Evolutionary conservation across 495 filamentous ascomycete genomes (phyloP), one percentile per base, ranked within the genome.

Genomic region (Pyrenula aspistea): DNA sequence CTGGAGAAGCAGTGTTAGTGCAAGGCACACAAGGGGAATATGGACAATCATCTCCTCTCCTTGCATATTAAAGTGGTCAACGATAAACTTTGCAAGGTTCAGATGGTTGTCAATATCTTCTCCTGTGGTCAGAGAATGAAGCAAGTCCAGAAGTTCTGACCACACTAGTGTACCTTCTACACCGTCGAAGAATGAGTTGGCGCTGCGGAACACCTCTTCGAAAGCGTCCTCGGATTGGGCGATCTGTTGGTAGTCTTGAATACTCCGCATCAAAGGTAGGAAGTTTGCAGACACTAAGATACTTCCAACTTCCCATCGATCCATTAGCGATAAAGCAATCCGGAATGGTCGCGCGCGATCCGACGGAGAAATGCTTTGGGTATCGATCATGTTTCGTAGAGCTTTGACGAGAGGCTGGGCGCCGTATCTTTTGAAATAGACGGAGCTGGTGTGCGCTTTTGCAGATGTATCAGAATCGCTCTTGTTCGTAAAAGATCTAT

Each of bases 31-130:
- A 19, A 93, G 68, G 52, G 93, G 93, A 25, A 89, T 84, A 70
- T 99, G 93, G 24, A 86, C 73, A 31, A 95, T 67, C 93, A 99
- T 97, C 65, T 99, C 93, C 66, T 97, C 92, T 67, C 97, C 93
- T 53, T 84, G 82, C 31, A 97, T 79, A 70, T 96, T 97, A 77
- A 97, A 99, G 57, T 89, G 83, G 2, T 79, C 73, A 57, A 96
- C 72, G 48, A 95, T 83, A 65, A 97, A 99, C 49, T 78, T 79
- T 53, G 90, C 84, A 24, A 95, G 76, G 21, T 81, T 77, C 54
- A 98, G 73, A 55, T 70, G 61, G 23, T 57, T 55, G 54, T 62
- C 57, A 68, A 55, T 42, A 67, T 61, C 53, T 80, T 83, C 15
- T 80, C 77, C 63, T 2, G 58, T 62, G 2, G 59, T 22, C 21